phyloP scores from a whole-genome alignment of 805 yeast species.

The Spathaspora boniae region DNA sequence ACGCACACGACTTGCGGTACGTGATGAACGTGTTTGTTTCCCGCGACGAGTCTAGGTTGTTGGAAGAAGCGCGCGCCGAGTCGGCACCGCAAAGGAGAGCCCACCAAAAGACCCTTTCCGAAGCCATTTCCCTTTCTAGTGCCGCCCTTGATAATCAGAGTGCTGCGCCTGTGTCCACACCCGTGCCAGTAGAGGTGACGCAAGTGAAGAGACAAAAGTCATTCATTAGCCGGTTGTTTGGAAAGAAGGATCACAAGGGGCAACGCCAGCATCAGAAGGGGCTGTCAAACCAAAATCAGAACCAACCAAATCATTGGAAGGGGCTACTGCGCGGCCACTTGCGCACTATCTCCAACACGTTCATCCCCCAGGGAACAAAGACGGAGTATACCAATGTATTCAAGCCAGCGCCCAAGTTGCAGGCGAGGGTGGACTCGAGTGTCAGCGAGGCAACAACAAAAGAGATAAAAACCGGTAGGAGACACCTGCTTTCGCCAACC shows the following conservation, averaged over 20 bases:
- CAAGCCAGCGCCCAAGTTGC: constrained; percentile 22
- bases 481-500: background rate
- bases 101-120: background rate
- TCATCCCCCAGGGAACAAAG: constrained; percentile 23
- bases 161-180: background rate
- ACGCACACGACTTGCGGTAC: constrained; percentile 12
- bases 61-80: background rate
- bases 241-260: background rate
- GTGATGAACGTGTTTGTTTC: constrained; percentile 1
- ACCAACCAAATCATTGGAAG: background rate
- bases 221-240: constrained; percentile 2
- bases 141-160: too few relatives aligned
- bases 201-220: constrained; percentile 1
- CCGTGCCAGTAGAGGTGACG: background rate
- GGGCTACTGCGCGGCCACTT: too few relatives aligned
- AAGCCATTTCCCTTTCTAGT: background rate
- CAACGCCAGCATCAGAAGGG: background rate
- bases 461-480: background rate
- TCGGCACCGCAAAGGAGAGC: background rate
- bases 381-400: constrained; percentile 18
- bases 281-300: background rate
- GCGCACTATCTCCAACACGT: constrained; percentile 10
- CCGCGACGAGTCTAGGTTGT: background rate
- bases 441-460: background rate
- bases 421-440: constrained; percentile 1